Conservation (phyloP, 371 early-diverging fungal species). For the Globomyces sp. region DNA sequence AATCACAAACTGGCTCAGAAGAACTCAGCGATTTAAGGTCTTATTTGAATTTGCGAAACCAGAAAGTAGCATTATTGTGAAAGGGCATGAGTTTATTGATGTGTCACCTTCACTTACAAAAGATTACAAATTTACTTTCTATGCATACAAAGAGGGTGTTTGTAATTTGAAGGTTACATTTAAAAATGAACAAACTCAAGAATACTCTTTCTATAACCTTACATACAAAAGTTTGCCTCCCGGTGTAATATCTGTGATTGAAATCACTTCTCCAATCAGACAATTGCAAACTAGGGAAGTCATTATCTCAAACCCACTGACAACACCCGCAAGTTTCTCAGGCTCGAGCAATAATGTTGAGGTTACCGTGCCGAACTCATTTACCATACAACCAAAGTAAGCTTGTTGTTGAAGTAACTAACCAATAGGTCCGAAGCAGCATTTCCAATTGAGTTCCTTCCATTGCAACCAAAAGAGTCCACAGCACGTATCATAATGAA, state of each 20-base stretch:
- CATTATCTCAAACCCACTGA: constrained; percentile 45
- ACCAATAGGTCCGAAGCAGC: constrained; percentile 34
- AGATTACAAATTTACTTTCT: constrained; percentile 54
- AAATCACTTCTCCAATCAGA: constrained; percentile 44
- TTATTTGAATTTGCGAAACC: constrained; percentile 46
- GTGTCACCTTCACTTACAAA: constrained; percentile 42
- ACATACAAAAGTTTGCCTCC: constrained; percentile 51
- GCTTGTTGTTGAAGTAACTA: neutral
- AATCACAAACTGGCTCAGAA: constrained; percentile 52
- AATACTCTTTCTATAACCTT: constrained; percentile 46
- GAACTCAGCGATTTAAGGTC: constrained; percentile 48
- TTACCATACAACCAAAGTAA: constrained; percentile 47
- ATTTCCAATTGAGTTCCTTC: constrained; percentile 45
- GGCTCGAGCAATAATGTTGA: constrained; percentile 45
- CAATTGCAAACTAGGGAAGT: constrained; percentile 37
- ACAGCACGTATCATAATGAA: constrained; percentile 36
- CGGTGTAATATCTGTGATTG: constrained; percentile 44
- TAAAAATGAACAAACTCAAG: constrained; percentile 54
- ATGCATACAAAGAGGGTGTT: constrained; percentile 53
- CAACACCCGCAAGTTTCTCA: constrained; percentile 40
- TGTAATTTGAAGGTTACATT: constrained; percentile 47
- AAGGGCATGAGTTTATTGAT: constrained; percentile 54
- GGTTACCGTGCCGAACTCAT: constrained; percentile 39
- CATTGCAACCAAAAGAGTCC: constrained; percentile 47
- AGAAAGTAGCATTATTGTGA: constrained; percentile 48